Conservation (phyloP, 1,139 yeast genomes). For the Zygosaccharomyces pseudobailii region DNA sequence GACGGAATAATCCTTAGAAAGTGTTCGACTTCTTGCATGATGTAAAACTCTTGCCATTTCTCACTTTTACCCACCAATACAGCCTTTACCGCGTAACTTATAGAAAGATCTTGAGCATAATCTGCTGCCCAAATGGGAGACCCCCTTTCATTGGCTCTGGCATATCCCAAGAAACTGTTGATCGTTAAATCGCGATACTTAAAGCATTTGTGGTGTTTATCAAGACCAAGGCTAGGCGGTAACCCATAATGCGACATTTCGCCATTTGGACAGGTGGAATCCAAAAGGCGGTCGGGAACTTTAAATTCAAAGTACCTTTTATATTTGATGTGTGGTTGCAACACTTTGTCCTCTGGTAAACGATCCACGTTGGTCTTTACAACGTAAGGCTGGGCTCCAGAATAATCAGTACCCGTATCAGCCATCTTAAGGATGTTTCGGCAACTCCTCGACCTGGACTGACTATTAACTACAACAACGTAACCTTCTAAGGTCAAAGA, state of each 20-base stretch:
- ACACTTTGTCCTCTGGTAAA: constrained; percentile 45
- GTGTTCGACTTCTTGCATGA: constrained; percentile 31
- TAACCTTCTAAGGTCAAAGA: constrained; percentile 55
- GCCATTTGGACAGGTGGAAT: constrained; percentile 52
- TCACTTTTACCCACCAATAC: constrained; percentile 29
- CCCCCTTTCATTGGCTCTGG: constrained; percentile 35
- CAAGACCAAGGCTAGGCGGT: constrained; percentile 66
- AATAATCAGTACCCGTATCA: constrained; percentile 38
- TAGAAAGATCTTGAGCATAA: constrained; percentile 29
- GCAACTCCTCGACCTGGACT: constrained; percentile 24
- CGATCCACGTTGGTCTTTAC: constrained; percentile 50
- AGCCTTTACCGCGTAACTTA: constrained; percentile 34
- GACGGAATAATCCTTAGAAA: constrained; percentile 35
- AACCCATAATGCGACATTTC: constrained; percentile 51
- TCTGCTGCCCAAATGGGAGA: constrained; percentile 39
- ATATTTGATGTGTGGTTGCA: constrained; percentile 48
- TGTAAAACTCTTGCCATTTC: constrained; percentile 20
- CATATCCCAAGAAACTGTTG: constrained; percentile 39
- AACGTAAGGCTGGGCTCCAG: neutral
- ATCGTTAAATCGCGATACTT: constrained; percentile 29
- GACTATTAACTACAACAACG: constrained; percentile 31
- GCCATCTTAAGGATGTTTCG: constrained; percentile 35
- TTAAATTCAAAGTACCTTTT: constrained; percentile 63
- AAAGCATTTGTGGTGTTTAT: constrained; percentile 33
- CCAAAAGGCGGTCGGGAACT: constrained; percentile 55